Percentiles rank a stretch among this genome's conserved stretches.
Evolutionary conservation across 2,329 filamentous ascomycete species (phyloP).

Genomic region (Penicillium sp.): DNA sequence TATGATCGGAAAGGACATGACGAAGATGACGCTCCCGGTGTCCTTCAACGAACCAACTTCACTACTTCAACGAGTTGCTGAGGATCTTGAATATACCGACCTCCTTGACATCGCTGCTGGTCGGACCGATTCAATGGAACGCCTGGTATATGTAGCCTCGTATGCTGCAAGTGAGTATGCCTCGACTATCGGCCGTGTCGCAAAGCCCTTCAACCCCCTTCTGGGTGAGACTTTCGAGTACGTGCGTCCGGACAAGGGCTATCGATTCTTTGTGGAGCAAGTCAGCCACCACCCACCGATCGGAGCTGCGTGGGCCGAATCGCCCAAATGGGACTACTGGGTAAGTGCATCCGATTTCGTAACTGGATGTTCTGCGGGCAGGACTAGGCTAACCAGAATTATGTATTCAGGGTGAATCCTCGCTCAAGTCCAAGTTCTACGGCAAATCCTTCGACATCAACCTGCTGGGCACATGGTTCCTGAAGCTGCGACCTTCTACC

Average conservation of each 20-base stretch:
- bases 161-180: slow-evolving; percentile 97
- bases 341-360: slow-evolving; percentile 35
- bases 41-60: slow-evolving; percentile 99
- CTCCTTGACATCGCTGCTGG: slow-evolving; percentile 86
- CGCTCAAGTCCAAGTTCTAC: slow-evolving; percentile 94
- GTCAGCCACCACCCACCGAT: slow-evolving; percentile 96
- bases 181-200: slow-evolving; percentile 92
- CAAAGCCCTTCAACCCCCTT: slow-evolving; percentile 96
- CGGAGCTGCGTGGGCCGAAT: slow-evolving; percentile 89
- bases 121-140: slow-evolving; percentile 80
- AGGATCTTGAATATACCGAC: slow-evolving; percentile 98
- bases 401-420: slow-evolving; percentile 71
- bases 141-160: slow-evolving; percentile 88
- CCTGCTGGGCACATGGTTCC: slow-evolving; percentile 93
- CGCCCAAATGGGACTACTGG: slow-evolving; percentile 91
- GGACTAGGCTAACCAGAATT: slow-evolving; percentile 20
- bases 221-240: slow-evolving; percentile 98
- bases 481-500: slow-evolving; percentile 72
- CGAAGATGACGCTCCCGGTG: slow-evolving; percentile 97
- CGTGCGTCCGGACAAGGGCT: slow-evolving; percentile 90
- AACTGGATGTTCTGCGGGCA: not conserved
- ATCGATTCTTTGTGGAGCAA: slow-evolving; percentile 97
- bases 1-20: slow-evolving; percentile 99
- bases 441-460: slow-evolving; percentile 98
- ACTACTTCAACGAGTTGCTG: slow-evolving; percentile 85